Conservation (phyloP, 2,329 filamentous ascomycete species). For the Sclerotinia nivalis region DNA sequence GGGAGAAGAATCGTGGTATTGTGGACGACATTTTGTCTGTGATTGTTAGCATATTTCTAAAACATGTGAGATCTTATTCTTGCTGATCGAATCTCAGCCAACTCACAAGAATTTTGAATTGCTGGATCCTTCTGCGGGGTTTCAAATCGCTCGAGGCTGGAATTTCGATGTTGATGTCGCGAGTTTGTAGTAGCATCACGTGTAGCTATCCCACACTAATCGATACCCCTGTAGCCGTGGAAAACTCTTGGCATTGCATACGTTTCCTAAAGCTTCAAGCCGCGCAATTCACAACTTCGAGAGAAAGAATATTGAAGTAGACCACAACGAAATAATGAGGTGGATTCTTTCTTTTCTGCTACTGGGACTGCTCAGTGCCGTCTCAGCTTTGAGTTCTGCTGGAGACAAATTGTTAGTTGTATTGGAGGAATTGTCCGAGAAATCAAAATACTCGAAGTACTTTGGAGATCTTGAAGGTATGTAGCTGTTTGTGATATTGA, state of each 20-base stretch:
- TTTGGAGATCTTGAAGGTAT: slow-evolving; percentile 70
- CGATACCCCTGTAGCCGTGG: slow-evolving; percentile 22
- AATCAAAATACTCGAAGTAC: slow-evolving; percentile 81
- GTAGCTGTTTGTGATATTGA: slow-evolving; percentile 34
- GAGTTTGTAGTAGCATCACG: slow-evolving; percentile 28
- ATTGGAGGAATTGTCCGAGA: slow-evolving; percentile 78
- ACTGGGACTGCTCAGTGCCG: slow-evolving; percentile 64
- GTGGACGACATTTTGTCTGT: slow-evolving; percentile 58
- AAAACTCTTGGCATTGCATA: slow-evolving; percentile 41
- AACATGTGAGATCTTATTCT: neutral
- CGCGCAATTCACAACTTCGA: slow-evolving; percentile 28
- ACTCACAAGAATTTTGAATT: slow-evolving; percentile 8
- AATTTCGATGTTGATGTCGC: slow-evolving; percentile 28
- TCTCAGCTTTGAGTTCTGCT: slow-evolving; percentile 74
- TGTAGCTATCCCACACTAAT: slow-evolving; percentile 26
- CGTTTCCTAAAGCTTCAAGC: slow-evolving; percentile 42
- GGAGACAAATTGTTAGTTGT: slow-evolving; percentile 83
- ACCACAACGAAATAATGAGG: slow-evolving; percentile 58
- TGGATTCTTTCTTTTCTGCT: slow-evolving; percentile 71
- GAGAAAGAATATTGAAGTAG: slow-evolving; percentile 27
- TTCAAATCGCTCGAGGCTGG: slow-evolving; percentile 10
- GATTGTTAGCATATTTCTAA: slow-evolving; percentile 24
- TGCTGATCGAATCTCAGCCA: neutral
- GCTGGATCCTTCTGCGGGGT: slow-evolving; percentile 3
- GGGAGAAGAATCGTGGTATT: slow-evolving; percentile 77